Evolutionary conservation across 495 filamentous ascomycete species (phyloP).

Genomic region (Talaromyces ruber): DNA sequence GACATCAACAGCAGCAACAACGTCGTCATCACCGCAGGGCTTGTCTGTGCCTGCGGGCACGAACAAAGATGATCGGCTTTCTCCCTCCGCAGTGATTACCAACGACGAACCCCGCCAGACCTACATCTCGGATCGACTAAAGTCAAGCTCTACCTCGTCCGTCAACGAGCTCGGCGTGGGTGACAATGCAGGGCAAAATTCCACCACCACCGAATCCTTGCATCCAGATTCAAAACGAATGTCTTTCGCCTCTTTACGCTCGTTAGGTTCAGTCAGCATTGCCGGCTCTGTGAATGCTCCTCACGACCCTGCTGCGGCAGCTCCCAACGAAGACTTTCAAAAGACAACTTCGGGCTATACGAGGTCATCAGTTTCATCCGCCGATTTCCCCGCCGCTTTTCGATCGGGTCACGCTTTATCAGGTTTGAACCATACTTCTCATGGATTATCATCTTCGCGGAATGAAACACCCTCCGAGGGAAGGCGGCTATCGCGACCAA

Average conservation of each 20-base stretch:
- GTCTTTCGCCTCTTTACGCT: slow-evolving; percentile 59
- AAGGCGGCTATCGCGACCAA: slow-evolving; percentile 31
- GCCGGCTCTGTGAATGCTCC: background rate
- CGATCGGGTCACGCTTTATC: background rate
- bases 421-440: background rate
- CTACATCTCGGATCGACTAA: background rate
- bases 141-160: background rate
- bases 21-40: slow-evolving; percentile 27
- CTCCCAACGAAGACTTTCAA: slow-evolving; percentile 8
- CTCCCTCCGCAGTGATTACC: background rate
- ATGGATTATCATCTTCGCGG: background rate
- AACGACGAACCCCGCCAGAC: background rate
- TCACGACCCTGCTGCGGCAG: slow-evolving; percentile 8
- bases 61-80: background rate
- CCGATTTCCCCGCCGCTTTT: background rate
- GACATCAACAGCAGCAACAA: slow-evolving; percentile 45
- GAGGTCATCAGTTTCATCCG: background rate
- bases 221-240: slow-evolving; percentile 45
- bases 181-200: background rate
- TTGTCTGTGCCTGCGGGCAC: background rate
- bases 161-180: background rate
- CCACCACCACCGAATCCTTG: background rate
- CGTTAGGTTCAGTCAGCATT: slow-evolving; percentile 43
- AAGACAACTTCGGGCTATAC: slow-evolving; percentile 4
- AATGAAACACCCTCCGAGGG: slow-evolving; percentile 16